Evolutionary conservation across 441 rosid genomes (phyloP), one percentile per base, ranked within the genome.

Genomic region (Bocquillonia castaneifolia): DNA sequence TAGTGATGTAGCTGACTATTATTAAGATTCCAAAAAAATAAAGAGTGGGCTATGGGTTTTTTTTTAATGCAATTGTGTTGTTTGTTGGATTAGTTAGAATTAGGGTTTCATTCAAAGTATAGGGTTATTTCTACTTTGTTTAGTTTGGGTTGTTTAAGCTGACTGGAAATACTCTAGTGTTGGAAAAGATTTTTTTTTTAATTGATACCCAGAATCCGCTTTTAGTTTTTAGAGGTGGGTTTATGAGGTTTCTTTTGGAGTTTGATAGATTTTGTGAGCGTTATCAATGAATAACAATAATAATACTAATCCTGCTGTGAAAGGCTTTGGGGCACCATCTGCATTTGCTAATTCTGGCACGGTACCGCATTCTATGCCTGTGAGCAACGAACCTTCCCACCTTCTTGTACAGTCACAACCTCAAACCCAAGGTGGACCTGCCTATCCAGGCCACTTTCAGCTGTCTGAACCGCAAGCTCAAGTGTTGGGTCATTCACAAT

Each of bases 391-490:
- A 55, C 10, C 74, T 18, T 52, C 87, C 34, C 84, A 81, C 37
- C 72, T 82, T 66, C 77, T 76, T 22, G 73, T 85, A 12, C 87
- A 76, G 76, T 65, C 86, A 5, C 84, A 82, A 45, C 71, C 85
- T 64, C 92, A 83, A 3, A 14, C 72, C 13, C 89, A 70, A 32
- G 78, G 76, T 25, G 85, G 78, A 36, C 53, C 84, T 36, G 69
- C 72, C 36, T 85, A 80, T 72, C 83, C 83, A 0, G 92, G 92
- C 22, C 95, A 86, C 77, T 85, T 87, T 82, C 85, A 83, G 76
- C 72, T 84, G 74, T 80, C 89, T 18, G 91, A 89, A 34, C 84
- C 91, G 5, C 92, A 83, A 60, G 74, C 82, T 18, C 89, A 82
- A 60, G 77, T 76, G 36, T 75, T 80, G 59, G 84, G 81, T 18